These are phyloP conservation scores for Lepraria neglecta DNA, from an alignment of 495 filamentous ascomycete species.

Conservation along the genomic window DNA sequence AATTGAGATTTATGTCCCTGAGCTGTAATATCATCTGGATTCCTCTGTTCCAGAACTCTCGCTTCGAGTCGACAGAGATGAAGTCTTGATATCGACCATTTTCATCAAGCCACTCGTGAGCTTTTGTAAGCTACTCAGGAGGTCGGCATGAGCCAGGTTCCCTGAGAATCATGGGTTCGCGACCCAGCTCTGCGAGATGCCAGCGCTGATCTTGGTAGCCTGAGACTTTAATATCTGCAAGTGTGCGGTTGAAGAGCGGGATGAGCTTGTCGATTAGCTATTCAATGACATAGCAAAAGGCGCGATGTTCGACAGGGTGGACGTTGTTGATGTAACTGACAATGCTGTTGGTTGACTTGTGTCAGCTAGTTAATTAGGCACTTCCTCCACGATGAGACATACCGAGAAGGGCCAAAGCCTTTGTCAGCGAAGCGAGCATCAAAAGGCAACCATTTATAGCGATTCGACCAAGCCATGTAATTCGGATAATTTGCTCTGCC, in stretches of 20 bases:
- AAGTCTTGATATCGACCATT: slow-evolving; percentile 28
- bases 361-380: not conserved
- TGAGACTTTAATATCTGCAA: slow-evolving; percentile 38
- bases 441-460: slow-evolving; percentile 39
- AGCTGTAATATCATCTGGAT: slow-evolving; percentile 40
- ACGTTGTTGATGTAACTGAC: slow-evolving; percentile 45
- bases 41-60: slow-evolving; percentile 38
- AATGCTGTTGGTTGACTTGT: slow-evolving; percentile 24
- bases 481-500: slow-evolving; percentile 34
- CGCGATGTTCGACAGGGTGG: slow-evolving; percentile 36
- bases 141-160: slow-evolving; percentile 25
- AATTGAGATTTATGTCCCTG: slow-evolving; percentile 33
- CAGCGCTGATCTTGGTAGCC: slow-evolving; percentile 25
- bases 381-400: not conserved
- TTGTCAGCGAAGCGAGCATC: slow-evolving; percentile 34
- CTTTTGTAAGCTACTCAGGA: slow-evolving; percentile 3
- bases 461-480: slow-evolving; percentile 40
- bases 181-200: slow-evolving; percentile 26
- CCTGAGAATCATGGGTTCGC: slow-evolving; percentile 28
- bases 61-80: slow-evolving; percentile 31
- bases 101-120: slow-evolving; percentile 21
- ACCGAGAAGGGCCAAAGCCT: slow-evolving; percentile 5
- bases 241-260: slow-evolving; percentile 38
- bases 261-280: slow-evolving; percentile 37
- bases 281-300: slow-evolving; percentile 41